A percentile compares a stretch with the other conserved stretches of the same genome.
These are phyloP conservation scores for Plenodomus tracheiphilus DNA, from an alignment of 2,329 filamentous ascomycete genomes.

Conservation along the genomic window DNA sequence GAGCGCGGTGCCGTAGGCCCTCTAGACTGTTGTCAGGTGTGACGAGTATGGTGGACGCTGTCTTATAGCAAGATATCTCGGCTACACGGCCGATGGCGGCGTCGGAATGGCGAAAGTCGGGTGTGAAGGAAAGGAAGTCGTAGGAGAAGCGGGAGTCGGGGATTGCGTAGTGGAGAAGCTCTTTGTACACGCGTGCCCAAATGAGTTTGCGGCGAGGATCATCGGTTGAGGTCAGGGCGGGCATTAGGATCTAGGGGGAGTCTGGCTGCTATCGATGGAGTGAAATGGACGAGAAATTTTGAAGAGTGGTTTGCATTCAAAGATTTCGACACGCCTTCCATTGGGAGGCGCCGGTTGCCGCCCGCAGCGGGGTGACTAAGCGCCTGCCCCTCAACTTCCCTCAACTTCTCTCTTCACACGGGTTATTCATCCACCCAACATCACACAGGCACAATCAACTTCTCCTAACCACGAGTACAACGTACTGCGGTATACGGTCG, in stretches of 20 bases:
- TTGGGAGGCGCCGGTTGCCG: too few relatives aligned
- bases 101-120: constrained; percentile 48
- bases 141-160: constrained; percentile 51
- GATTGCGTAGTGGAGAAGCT: constrained; percentile 44
- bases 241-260: constrained; percentile 15
- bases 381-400: too few relatives aligned
- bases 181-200: constrained; percentile 38
- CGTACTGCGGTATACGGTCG: too few relatives aligned
- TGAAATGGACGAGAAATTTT: background rate
- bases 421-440: too few relatives aligned
- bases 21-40: constrained; percentile 53
- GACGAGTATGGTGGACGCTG: constrained; percentile 43
- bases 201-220: constrained; percentile 21
- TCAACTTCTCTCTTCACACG: too few relatives aligned
- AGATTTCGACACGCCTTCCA: too few relatives aligned
- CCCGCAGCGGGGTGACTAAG: background rate
- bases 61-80: constrained; percentile 38
- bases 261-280: too few relatives aligned
- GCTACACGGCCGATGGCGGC: constrained; percentile 38
- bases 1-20: constrained; percentile 42
- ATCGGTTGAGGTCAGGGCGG: constrained; percentile 9
- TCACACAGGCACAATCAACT: too few relatives aligned
- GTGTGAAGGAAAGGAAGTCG: constrained; percentile 50
- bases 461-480: too few relatives aligned
- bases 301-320: constrained; percentile 1